Base-by-base conservation (phyloP, 2,329 filamentous ascomycete genomes). In the Fusarium praegraminearum region DNA sequence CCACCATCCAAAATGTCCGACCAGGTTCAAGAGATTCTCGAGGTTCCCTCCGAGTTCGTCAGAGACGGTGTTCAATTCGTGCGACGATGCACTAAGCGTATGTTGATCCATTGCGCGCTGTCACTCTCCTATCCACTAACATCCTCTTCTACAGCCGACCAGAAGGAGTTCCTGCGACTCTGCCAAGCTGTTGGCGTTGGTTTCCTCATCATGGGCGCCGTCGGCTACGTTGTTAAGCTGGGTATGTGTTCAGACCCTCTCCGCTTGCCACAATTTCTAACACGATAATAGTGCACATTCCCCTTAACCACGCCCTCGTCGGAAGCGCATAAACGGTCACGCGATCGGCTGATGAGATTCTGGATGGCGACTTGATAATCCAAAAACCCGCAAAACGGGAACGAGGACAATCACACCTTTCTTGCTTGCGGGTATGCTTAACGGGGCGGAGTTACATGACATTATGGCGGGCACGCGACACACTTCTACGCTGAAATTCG, bases 161-260 rank as follows among this genome's bases (percentile, higher is more conserved):
- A 79, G 69, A 78, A 80, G 68, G 82, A 83, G 73, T 83, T 83
- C 67, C 74, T 82, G 56, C 80, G 80, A 70, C 78, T 83, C 59
- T 83, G 80, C 77, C 83, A 85, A 81, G 89, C 89, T 65, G 89
- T 91, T 67, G 90, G 89, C 62, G 85, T 90, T 68, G 90, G 90
- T 63, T 91, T 91, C 81, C 79, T 91, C 68, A 86, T 91, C 79
- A 91, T 91, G 89, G 89, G 89, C 67, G 87, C 88, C 49, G 89
- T 91, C 61, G 89, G 89, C 68, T 91, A 91, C 80, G 80, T 91
- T 67, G 88, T 91, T 77, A 91, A 91, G 85, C 84, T 91, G 76
- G 89, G 87, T 90, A 83, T 51, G 86, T 13, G 10, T 30, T 52
- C 26, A n/a, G 18, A 22, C 28, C n/a, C 22, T 33, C 8, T 43